Evolutionary conservation across 306 rosid species (phyloP), one percentile per base, ranked within the genome.

Genomic region (Castanopsis chinensis): DNA sequence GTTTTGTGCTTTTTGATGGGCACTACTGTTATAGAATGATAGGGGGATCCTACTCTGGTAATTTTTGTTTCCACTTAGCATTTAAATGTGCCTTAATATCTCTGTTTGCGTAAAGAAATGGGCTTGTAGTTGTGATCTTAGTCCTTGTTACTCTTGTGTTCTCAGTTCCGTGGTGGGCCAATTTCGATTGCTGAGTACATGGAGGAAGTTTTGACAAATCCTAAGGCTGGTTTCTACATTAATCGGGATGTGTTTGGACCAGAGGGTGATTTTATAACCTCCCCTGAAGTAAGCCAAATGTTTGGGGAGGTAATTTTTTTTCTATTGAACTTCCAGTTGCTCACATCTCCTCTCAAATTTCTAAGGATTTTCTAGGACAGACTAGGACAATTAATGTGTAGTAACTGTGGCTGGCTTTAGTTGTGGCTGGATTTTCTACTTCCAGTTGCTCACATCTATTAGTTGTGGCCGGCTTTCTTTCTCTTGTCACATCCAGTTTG

Each of bases 251-350:
- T 95, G 57, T 95, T 95, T 83, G 98, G 99, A 75, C 87, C 93
- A 4, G 85, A 88, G 77, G 99, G 98, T 69, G 99, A 95, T 87
- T 95, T 95, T 67, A 89, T 95, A 69, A 95, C 97, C 52, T 95
- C 99, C 53, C 99, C 99, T 78, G 98, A 95, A 91, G 99, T 93
- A 3, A 91, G 94, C 91, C 99, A 95, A 81, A 95, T 95, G 99
- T 95, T 91, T 86, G 98, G 99, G 33, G 98, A 93, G 92, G 92
- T 89, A 57, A 81, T 63, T 78, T 73, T 17, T 55, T 57, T 20
- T 23, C 75, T 68, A 15, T 19, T 35, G 23, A 49, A 14, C 60
- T 78, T 61, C 78, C 7, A 33, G 7, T 61, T 23, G 7, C 12
- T 41, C 41, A 18, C 30, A n/a, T 60, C 1, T 71, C 19, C 9